Evolutionary conservation across 331 rosid genomes (phyloP).

Genomic region (Phaseolus coccineus): DNA sequence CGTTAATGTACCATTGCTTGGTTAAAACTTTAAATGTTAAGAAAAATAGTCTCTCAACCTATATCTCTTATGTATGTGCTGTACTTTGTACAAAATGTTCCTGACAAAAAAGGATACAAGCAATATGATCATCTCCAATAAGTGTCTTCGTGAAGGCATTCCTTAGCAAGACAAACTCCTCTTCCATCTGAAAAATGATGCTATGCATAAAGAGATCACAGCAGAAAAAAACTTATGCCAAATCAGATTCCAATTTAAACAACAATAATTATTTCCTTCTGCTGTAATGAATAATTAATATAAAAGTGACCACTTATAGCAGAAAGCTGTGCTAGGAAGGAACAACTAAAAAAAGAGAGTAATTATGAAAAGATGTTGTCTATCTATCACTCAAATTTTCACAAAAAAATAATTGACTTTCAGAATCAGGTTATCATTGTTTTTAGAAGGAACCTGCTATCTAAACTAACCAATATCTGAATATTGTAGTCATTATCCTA

Average conservation of each 20-base stretch:
- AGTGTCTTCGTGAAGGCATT: slow-evolving; percentile 59
- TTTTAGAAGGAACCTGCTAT: slow-evolving; percentile 19
- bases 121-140: slow-evolving; percentile 59
- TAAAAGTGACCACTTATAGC: background rate
- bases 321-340: slow-evolving; percentile 21
- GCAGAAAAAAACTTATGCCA: slow-evolving; percentile 19
- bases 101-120: slow-evolving; percentile 73
- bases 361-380: slow-evolving; percentile 6
- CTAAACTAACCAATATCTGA: slow-evolving; percentile 2
- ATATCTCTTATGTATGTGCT: slow-evolving; percentile 33
- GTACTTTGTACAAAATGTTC: slow-evolving; percentile 40
- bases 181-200: slow-evolving; percentile 75
- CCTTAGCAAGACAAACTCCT: slow-evolving; percentile 70
- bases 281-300: slow-evolving; percentile 4
- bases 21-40: slow-evolving; percentile 76
- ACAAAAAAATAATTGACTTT: slow-evolving; percentile 16
- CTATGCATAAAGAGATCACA: slow-evolving; percentile 34
- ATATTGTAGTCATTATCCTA: slow-evolving; percentile 19
- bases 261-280: slow-evolving; percentile 29
- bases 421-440: slow-evolving; percentile 1
- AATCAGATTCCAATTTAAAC: slow-evolving; percentile 34
- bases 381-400: background rate
- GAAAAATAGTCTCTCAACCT: slow-evolving; percentile 48
- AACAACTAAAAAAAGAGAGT: background rate
- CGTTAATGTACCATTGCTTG: slow-evolving; percentile 75